Percentiles rank a stretch among this genome's conserved stretches.
Conservation (phyloP, 1,284 basidiomycete genomes). For the Lentinus polychrous region DNA sequence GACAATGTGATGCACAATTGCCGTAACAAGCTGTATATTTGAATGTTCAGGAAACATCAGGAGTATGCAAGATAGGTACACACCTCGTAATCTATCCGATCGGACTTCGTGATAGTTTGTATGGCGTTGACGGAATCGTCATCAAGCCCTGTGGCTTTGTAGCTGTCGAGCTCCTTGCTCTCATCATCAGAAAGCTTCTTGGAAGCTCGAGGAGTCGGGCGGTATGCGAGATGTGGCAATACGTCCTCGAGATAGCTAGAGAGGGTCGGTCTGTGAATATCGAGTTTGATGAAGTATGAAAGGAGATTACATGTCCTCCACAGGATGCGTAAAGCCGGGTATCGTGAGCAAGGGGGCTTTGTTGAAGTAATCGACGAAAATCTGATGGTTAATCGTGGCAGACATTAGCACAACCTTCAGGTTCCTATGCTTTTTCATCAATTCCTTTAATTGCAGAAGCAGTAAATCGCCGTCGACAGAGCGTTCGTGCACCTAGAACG, state of each 20-base stretch:
- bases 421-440: conserved; percentile 61
- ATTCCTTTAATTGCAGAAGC: conserved; percentile 77
- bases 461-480: conserved; percentile 89
- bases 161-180: conserved; percentile 39
- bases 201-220: conserved; percentile 30
- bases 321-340: conserved; percentile 78
- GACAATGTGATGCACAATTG: conserved; percentile 63
- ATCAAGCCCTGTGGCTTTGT: conserved; percentile 47
- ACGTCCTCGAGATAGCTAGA: conserved; percentile 78
- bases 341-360: conserved; percentile 80
- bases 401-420: conserved; percentile 86
- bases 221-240: conserved; percentile 47
- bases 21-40: conserved; percentile 53
- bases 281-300: too few relatives aligned
- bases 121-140: conserved; percentile 49
- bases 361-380: conserved; percentile 76
- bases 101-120: conserved; percentile 54
- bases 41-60: neutral
- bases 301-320: conserved; percentile 60
- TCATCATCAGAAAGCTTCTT: conserved; percentile 48
- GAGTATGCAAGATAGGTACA: conserved; percentile 5
- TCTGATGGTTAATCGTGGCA: conserved; percentile 86
- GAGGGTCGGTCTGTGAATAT: too few relatives aligned
- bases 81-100: conserved; percentile 73
- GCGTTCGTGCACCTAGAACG: conserved; percentile 74